Conservation (phyloP, 73 alveolate genomes). For the Urostyla sp. region DNA sequence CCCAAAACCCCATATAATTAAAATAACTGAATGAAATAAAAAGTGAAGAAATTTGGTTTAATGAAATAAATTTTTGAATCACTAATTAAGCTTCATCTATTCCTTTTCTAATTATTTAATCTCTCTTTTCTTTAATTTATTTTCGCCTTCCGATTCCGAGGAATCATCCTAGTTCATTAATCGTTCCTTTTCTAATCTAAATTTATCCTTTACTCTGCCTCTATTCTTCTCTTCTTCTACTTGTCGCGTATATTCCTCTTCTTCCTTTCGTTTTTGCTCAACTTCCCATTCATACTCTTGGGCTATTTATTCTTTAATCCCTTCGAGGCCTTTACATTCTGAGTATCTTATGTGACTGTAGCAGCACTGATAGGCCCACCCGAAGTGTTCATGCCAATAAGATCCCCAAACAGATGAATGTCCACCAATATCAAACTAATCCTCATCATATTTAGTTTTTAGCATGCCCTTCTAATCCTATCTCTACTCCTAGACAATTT, state of each 20-base stretch:
- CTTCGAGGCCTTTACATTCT: conserved; percentile 70
- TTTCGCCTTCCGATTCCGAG: background rate
- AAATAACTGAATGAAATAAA: background rate
- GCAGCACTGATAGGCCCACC: conserved; percentile 84
- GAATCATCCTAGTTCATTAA: background rate
- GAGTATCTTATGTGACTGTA: conserved; percentile 51
- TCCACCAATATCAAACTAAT: conserved; percentile 51
- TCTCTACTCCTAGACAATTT: background rate
- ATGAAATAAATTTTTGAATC: too few species aligned
- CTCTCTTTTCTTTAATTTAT: background rate
- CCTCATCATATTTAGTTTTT: conserved; percentile 68
- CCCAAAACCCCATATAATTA: background rate
- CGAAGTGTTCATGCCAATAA: conserved; percentile 72
- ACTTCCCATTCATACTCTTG: conserved; percentile 63
- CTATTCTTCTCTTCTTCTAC: conserved; percentile 13
- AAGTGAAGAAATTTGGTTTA: too few species aligned
- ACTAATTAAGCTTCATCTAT: too few species aligned
- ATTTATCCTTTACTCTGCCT: background rate
- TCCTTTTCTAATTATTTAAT: too few species aligned
- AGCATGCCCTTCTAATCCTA: conserved; percentile 24
- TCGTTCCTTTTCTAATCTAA: background rate
- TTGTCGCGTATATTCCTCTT: background rate
- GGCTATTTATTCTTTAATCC: conserved; percentile 57
- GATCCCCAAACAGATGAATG: conserved; percentile 78
- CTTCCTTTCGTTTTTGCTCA: conserved; percentile 6